Percentiles rank a stretch among this genome's conserved stretches.
These are phyloP conservation scores for Hypoxylon subgilvum DNA, from an alignment of 495 filamentous ascomycete species.

Conservation along the genomic window DNA sequence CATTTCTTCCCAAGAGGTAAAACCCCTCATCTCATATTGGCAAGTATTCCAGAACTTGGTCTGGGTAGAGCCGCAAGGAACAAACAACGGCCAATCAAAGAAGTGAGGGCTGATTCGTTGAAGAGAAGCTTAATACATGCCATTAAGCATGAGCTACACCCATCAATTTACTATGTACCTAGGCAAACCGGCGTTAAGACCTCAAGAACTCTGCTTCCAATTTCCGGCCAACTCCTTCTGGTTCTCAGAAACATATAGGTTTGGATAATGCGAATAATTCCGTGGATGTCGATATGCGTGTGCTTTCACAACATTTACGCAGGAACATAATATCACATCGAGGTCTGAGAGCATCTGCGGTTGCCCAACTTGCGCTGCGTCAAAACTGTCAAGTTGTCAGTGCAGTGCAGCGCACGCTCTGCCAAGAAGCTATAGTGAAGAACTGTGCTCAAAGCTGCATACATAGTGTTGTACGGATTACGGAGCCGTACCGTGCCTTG, in stretches of 20 bases:
- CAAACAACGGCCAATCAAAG: background rate
- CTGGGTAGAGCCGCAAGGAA: slow-evolving; percentile 14
- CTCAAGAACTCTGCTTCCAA: background rate
- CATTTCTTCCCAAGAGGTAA: slow-evolving; percentile 3
- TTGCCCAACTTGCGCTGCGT: slow-evolving; percentile 8
- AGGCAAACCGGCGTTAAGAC: background rate
- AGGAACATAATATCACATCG: slow-evolving; percentile 11
- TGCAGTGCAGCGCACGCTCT: slow-evolving; percentile 1
- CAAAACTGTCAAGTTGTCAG: background rate
- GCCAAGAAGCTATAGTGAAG: slow-evolving; percentile 30
- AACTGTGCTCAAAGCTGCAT: slow-evolving; percentile 28
- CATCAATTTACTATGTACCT: slow-evolving; percentile 6
- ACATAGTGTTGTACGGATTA: too few species aligned
- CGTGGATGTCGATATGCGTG: background rate
- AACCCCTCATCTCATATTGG: slow-evolving; percentile 14
- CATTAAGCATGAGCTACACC: slow-evolving; percentile 20
- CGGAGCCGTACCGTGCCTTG: slow-evolving; percentile 25
- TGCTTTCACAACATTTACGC: background rate
- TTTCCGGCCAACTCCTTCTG: slow-evolving; percentile 6
- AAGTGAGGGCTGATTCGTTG: background rate
- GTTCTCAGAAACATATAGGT: background rate
- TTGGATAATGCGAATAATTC: slow-evolving; percentile 4
- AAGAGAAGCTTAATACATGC: slow-evolving; percentile 7
- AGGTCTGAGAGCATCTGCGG: slow-evolving; percentile 26
- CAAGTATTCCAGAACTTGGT: slow-evolving; percentile 1